These are phyloP conservation scores for Dichotomopilus funicola DNA, from an alignment of 2,329 filamentous ascomycete species.

Conservation along the genomic window DNA sequence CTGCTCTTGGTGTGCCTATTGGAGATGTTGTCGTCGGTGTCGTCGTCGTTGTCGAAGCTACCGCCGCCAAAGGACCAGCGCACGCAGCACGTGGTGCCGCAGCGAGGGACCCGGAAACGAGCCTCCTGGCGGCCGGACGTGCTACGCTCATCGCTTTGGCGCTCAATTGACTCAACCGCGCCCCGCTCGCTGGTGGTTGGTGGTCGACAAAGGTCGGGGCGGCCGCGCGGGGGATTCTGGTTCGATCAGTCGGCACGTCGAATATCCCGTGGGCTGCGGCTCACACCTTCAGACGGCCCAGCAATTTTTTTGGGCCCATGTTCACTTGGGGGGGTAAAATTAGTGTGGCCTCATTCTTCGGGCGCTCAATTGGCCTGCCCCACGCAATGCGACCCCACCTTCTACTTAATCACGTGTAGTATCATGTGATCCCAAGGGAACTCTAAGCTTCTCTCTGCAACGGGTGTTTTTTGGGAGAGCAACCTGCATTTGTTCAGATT, in stretches of 20 bases:
- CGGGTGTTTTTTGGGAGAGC: too few relatives aligned
- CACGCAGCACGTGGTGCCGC: slow-evolving; percentile 25
- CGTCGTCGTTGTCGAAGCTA: too few relatives aligned
- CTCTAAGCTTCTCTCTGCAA: too few relatives aligned
- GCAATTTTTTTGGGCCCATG: slow-evolving; percentile 22
- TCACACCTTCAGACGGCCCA: slow-evolving; percentile 6
- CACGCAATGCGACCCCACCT: neutral
- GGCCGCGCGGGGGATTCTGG: neutral
- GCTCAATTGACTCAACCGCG: slow-evolving; percentile 13
- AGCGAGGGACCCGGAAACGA: slow-evolving; percentile 45
- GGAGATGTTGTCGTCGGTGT: too few relatives aligned
- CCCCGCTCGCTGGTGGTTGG: slow-evolving; percentile 7
- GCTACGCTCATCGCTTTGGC: slow-evolving; percentile 44
- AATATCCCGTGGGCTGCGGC: neutral
- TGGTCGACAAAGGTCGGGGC: slow-evolving; percentile 2
- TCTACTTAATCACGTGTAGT: neutral
- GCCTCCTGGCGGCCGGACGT: slow-evolving; percentile 45
- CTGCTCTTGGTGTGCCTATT: too few relatives aligned
- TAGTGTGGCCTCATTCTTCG: slow-evolving; percentile 8
- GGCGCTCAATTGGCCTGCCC: slow-evolving; percentile 1
- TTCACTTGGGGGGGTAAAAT: neutral
- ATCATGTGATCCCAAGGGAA: too few relatives aligned
- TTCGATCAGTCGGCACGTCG: slow-evolving; percentile 4
- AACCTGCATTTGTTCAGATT: too few relatives aligned
- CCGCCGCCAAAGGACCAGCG: slow-evolving; percentile 18